Evolutionary conservation across 176 grass and related monocot genomes (phyloP), one percentile per base, ranked within the genome.

Genomic region (Triticum dicoccoides): DNA sequence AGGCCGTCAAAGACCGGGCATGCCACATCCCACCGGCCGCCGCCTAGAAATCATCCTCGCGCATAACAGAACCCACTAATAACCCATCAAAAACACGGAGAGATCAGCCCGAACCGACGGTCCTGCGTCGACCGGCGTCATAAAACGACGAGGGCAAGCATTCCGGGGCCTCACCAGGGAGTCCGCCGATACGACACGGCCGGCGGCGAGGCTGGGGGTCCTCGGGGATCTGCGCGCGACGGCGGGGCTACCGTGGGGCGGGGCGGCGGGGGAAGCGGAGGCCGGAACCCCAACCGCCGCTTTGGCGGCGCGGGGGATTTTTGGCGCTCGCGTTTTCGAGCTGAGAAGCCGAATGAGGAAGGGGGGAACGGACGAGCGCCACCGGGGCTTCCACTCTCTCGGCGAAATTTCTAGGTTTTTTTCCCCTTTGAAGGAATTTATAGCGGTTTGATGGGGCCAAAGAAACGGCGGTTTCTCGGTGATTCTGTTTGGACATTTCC

Each of bases 391-490:
- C 54, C 54, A 58, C 56, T 54, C 54, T 59, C 62, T 18, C 47
- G 25, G 3, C 15, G 5, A 77, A 77, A 20, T 77, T 49, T 33
- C 41, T 74, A 4, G 41, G 44, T 41, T 74, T 74, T 74, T 75
- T 17, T 23, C 5, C 5, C 29, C 27, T 33, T 9, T 20, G 12
- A 21, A 47, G 13, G 20, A 52, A 27, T 82, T 89, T 89, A 62
- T 82, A 86, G 77, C 51, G 10, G 88, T 78, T 89, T 61, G 44
- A 59, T 73, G 67, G 13, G 68, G 42, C 59, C 82, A 81, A 89
- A 49, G 24, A 49, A 29, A 85, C 11, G 25, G 77, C 66, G 12
- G 42, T 85, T 89, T 72, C 39, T 68, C 11, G 59, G 37, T 38
- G 64, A 39, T 52, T 65, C 56, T 17, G 32, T n/a, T 21, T 5